phyloP scores from a whole-genome alignment of 805 yeast species.

The Saccharomycopsis sp. region DNA sequence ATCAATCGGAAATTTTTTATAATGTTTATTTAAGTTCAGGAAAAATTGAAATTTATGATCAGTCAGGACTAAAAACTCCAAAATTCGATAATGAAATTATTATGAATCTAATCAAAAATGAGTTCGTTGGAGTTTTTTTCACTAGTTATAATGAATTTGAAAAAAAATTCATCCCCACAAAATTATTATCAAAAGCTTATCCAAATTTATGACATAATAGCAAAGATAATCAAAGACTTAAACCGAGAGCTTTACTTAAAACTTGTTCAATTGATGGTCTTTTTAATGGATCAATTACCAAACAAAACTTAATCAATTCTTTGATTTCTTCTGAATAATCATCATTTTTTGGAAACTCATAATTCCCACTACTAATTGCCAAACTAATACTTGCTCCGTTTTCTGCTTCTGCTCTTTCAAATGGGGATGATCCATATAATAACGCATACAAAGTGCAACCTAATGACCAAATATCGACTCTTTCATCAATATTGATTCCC shows the following conservation, averaged over 20 bases:
- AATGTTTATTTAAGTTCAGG: background rate
- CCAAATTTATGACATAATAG: background rate
- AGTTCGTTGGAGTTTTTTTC: constrained; percentile 3
- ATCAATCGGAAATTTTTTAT: background rate
- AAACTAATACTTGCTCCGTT: constrained; percentile 74
- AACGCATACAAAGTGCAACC: constrained; percentile 77
- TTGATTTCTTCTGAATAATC: constrained; percentile 46
- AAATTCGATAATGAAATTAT: background rate
- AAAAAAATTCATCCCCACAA: background rate
- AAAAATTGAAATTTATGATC: background rate
- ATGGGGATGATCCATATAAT: constrained; percentile 75
- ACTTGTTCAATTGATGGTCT: constrained; percentile 61
- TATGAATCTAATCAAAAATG: background rate
- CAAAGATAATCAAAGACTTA: background rate
- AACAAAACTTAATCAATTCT: constrained; percentile 46
- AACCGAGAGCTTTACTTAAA: constrained; percentile 34
- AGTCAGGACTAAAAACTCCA: background rate
- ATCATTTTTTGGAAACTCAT: constrained; percentile 25
- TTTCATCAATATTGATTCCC: constrained; percentile 55
- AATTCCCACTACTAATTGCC: constrained; percentile 64
- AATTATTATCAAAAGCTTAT: background rate
- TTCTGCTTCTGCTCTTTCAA: constrained; percentile 70
- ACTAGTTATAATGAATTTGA: background rate
- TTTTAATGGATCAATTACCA: constrained; percentile 46
- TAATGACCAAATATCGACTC: constrained; percentile 83